Conservation (phyloP, 345 rosid genomes). For the Eutrema japonicum region DNA sequence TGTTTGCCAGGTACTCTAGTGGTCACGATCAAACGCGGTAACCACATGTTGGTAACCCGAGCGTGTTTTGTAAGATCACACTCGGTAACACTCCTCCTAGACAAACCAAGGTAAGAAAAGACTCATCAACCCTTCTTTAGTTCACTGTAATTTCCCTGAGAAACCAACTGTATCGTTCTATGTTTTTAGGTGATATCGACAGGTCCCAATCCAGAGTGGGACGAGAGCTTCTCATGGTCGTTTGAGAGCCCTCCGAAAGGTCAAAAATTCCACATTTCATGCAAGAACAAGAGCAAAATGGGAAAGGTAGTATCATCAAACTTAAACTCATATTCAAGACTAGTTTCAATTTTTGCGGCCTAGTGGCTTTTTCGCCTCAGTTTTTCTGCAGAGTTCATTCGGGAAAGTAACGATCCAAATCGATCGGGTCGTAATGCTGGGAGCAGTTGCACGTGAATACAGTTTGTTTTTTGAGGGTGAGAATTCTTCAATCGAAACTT, state of each 20-base stretch:
- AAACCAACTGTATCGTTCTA: too few relatives aligned
- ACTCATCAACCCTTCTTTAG: too few relatives aligned
- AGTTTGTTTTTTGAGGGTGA: constrained; percentile 43
- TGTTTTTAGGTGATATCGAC: constrained; percentile 48
- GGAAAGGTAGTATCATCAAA: constrained; percentile 66
- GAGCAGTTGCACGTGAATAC: constrained; percentile 93
- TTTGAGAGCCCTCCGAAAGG: constrained; percentile 90
- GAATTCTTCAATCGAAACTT: constrained; percentile 29
- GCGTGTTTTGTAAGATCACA: too few relatives aligned
- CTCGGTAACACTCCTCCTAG: too few relatives aligned
- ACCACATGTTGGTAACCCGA: constrained; percentile 94
- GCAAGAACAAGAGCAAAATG: constrained; percentile 99
- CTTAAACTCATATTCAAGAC: too few relatives aligned
- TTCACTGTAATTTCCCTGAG: too few relatives aligned
- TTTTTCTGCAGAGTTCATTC: constrained; percentile 71
- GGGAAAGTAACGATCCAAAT: constrained; percentile 98
- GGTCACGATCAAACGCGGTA: constrained; percentile 91
- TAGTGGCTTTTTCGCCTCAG: not conserved
- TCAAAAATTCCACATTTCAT: constrained; percentile 93
- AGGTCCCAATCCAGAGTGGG: constrained; percentile 98
- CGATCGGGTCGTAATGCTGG: constrained; percentile 92
- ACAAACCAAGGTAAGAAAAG: too few relatives aligned
- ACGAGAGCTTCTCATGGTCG: constrained; percentile 94
- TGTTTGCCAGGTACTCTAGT: constrained; percentile 96
- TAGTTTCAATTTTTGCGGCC: too few relatives aligned